Evolutionary conservation across 2,329 filamentous ascomycete species (phyloP).

Genomic region (Penicillium paneum): DNA sequence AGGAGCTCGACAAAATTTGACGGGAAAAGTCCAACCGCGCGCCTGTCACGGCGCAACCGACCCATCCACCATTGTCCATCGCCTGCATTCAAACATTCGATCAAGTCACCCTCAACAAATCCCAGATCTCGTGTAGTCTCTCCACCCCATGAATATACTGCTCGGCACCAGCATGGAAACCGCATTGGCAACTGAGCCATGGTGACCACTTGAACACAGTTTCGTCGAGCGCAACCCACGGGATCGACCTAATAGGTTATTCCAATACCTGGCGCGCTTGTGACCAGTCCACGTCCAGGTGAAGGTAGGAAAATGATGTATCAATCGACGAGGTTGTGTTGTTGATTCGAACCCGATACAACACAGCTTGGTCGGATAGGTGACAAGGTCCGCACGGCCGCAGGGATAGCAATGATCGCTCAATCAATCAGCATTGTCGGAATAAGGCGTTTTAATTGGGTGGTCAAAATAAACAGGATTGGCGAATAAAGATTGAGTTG

Average conservation of each 20-base stretch:
- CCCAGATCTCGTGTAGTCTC: conserved; percentile 94
- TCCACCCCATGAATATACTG: conserved; percentile 90
- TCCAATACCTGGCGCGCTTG: background rate
- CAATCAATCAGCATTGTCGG: conserved; percentile 14
- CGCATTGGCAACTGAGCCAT: conserved; percentile 64
- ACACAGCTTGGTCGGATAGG: conserved; percentile 10
- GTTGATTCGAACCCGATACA: background rate
- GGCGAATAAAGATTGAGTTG: background rate
- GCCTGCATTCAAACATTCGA: conserved; percentile 95
- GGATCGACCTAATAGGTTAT: background rate
- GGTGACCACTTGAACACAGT: conserved; percentile 10
- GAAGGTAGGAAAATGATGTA: background rate
- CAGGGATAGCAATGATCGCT: conserved; percentile 8
- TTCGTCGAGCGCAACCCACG: conserved; percentile 2
- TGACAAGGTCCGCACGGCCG: conserved; percentile 16
- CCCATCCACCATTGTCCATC: conserved; percentile 99
- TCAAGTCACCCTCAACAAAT: conserved; percentile 95
- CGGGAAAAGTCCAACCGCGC: conserved; percentile 88
- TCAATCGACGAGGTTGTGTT: conserved; percentile 1
- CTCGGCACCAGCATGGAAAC: conserved; percentile 89
- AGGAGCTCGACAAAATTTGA: conserved; percentile 96
- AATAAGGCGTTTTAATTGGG: conserved; percentile 5
- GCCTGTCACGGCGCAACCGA: conserved; percentile 79
- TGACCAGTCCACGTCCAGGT: background rate
- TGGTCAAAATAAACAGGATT: background rate